Conservation (phyloP, 176 grass and related monocot genomes). For the Aegilops bicornis region DNA sequence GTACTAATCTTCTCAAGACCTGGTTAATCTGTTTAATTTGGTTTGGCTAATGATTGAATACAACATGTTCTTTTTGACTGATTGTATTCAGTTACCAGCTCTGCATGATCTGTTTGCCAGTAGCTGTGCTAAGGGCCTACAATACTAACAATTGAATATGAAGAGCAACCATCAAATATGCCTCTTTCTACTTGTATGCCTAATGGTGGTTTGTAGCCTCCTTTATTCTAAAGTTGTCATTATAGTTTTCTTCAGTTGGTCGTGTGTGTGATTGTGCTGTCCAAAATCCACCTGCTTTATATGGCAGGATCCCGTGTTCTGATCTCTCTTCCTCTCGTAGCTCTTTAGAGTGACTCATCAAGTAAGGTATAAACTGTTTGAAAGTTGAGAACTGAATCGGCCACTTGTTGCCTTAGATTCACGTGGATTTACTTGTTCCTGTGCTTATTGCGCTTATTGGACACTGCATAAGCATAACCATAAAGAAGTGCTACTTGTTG, state of each 20-base stretch:
- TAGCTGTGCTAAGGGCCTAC: constrained; percentile 6
- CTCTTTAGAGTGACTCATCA: constrained; percentile 9
- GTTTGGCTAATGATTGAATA: neutral
- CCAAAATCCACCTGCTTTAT: constrained; percentile 31
- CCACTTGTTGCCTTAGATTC: constrained; percentile 24
- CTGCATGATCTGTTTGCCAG: constrained; percentile 8
- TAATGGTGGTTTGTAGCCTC: constrained; percentile 13
- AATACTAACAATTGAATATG: neutral
- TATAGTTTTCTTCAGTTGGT: constrained; percentile 26
- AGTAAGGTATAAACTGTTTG: constrained; percentile 42
- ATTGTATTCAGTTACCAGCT: neutral
- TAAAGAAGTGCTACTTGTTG: constrained; percentile 48
- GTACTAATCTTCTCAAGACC: neutral
- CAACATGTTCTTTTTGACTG: neutral
- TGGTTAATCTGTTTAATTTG: neutral
- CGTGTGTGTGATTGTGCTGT: constrained; percentile 1
- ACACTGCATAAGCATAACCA: constrained; percentile 30
- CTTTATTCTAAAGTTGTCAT: constrained; percentile 45
- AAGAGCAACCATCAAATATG: constrained; percentile 1
- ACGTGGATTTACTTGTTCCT: constrained; percentile 35
- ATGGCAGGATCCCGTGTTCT: constrained; percentile 29
- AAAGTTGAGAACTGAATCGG: constrained; percentile 41
- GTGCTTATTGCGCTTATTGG: constrained; percentile 54
- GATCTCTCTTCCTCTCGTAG: constrained; percentile 24
- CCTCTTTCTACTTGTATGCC: constrained; percentile 14